Evolutionary conservation across 1,284 basidiomycete species (phyloP).

Genomic region (Thelephora terrestris): DNA sequence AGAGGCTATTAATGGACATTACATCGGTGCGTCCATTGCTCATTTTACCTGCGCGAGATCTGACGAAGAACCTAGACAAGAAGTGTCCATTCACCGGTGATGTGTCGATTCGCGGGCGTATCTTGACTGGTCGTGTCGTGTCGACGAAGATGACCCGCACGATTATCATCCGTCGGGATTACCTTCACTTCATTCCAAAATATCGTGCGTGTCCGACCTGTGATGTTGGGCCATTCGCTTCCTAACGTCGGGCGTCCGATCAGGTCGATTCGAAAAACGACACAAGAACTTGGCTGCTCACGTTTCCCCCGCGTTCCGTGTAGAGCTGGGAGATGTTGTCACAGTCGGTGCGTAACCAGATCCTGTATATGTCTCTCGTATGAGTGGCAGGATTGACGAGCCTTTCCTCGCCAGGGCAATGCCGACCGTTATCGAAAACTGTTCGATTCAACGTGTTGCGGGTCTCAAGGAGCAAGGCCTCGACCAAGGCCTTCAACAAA

Average conservation of each 20-base stretch:
- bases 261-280: constrained; percentile 92
- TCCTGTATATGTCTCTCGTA: neutral
- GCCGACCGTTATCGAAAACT: constrained; percentile 98
- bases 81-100: constrained; percentile 98
- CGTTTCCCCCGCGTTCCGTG: constrained; percentile 98
- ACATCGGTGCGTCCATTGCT: constrained; percentile 67
- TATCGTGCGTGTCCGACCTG: constrained; percentile 65
- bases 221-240: neutral
- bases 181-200: constrained; percentile 98
- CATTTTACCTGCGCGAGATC: neutral
- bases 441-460: constrained; percentile 97
- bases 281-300: constrained; percentile 99
- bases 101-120: constrained; percentile 97
- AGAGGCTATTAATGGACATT: constrained; percentile 94
- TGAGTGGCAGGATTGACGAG: constrained; percentile 6
- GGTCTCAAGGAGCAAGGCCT: constrained; percentile 83
- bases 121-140: constrained; percentile 93
- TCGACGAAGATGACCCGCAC: constrained; percentile 99
- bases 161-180: constrained; percentile 96
- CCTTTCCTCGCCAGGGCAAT: constrained; percentile 59
- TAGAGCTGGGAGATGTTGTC: constrained; percentile 85
- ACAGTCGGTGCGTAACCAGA: constrained; percentile 75
- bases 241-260: constrained; percentile 10
- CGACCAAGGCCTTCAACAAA: constrained; percentile 87
- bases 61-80: constrained; percentile 66